Evolutionary conservation across 768 basidiomycete species (phyloP), one percentile per base, ranked within the genome.

Genomic region (Rhodosporidiobolus odoratus): DNA sequence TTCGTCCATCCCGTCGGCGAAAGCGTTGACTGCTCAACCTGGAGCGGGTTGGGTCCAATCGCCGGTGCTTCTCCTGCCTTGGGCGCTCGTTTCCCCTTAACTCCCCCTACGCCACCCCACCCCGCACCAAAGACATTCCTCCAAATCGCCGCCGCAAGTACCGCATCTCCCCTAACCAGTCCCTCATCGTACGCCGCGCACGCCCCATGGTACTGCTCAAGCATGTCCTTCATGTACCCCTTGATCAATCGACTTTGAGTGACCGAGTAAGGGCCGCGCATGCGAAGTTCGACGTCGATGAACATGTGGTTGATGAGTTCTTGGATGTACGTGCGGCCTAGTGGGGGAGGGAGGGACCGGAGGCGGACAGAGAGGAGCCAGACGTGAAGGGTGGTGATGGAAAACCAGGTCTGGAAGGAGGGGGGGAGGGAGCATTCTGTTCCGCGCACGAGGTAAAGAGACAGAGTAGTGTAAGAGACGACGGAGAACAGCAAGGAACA

Each of bases 391-490:
- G 94, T 92, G 37, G 91, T 91, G 60, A 96, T 81, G 7, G 90
- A 91, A 81, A 97, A 97, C 90, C 93, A 97, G 23, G 95, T 91
- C 77, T 97, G 94, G 80, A 95, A 96, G 0, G 95, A 96, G 19
- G 88, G 89, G 16, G 94, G 92, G 10, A 97, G 84, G 68, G 83
- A 83, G 76, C 90, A 95, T 69, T 86, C 94, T 96, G 75, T n/a
- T 4, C 12, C 38, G 21, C 13, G n/a, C 37, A 16, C 12, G 38
- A 15, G 25, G 21, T 8, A 47, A 2, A 34, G 25, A 54, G 19
- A 30, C 23, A 37, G 4, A 8, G 21, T 8, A 16, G 41, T 7
- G 8, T 15, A 41, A 30, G 21, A 35, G 13, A 4, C 23, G 23
- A 25, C 4, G 40, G 35, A 37, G 43, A 2, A 35, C 8, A n/a